A percentile compares a stretch with the other conserved stretches of the same genome.
Evolutionary conservation across 2,329 filamentous ascomycete genomes (phyloP).

Genomic region (Fusarium sp.): DNA sequence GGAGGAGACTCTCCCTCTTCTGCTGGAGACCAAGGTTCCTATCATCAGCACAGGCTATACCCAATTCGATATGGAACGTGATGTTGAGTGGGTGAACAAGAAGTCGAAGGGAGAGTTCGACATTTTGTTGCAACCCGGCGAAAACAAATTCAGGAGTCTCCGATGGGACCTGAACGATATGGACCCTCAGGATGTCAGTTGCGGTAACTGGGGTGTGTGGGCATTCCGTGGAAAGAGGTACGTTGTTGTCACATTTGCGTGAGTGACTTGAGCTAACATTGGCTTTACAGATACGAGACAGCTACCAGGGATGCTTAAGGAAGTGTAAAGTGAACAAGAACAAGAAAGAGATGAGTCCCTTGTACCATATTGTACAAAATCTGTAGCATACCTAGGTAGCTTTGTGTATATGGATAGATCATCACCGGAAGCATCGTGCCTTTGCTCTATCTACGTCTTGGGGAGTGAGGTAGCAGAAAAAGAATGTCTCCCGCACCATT

Average conservation of each 20-base stretch:
- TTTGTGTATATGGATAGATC: slow-evolving; percentile 28
- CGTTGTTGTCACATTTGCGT: slow-evolving; percentile 50
- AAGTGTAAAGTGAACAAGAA: neutral
- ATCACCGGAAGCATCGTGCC: slow-evolving; percentile 12
- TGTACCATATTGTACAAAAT: slow-evolving; percentile 43
- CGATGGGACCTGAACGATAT: slow-evolving; percentile 97
- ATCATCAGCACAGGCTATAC: slow-evolving; percentile 97
- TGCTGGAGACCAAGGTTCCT: slow-evolving; percentile 95
- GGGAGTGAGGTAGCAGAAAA: slow-evolving; percentile 13
- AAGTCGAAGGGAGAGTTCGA: slow-evolving; percentile 92
- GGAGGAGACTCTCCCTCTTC: slow-evolving; percentile 87
- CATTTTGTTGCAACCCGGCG: slow-evolving; percentile 87
- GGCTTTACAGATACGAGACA: slow-evolving; percentile 68
- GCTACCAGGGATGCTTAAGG: slow-evolving; percentile 62
- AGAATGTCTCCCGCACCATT: slow-evolving; percentile 26
- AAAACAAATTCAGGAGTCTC: slow-evolving; percentile 93
- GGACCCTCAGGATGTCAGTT: slow-evolving; percentile 92
- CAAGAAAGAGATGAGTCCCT: slow-evolving; percentile 2
- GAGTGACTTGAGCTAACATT: slow-evolving; percentile 2
- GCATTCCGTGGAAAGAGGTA: slow-evolving; percentile 97
- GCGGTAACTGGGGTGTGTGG: slow-evolving; percentile 98
- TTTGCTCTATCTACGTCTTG: neutral
- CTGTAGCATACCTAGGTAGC: slow-evolving; percentile 31
- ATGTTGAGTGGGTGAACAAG: slow-evolving; percentile 89
- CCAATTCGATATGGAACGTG: slow-evolving; percentile 91